Base-by-base conservation (phyloP, 2,329 filamentous ascomycete genomes). In the Madurella mycetomatis region DNA sequence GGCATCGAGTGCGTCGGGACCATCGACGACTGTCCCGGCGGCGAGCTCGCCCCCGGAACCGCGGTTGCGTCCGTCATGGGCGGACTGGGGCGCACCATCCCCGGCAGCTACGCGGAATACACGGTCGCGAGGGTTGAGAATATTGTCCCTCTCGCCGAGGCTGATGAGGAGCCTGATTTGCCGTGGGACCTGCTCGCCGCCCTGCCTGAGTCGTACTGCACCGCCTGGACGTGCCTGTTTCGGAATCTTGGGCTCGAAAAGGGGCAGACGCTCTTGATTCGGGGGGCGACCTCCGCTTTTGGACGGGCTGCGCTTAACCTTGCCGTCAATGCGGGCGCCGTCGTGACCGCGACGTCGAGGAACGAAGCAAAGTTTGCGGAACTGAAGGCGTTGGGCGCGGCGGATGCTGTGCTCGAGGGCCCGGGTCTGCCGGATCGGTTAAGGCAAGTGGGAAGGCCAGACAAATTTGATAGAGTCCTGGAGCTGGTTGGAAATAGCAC, bases 1-100 rank as follows among this genome's bases (percentile, higher is more conserved):
- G 72, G 72, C 17, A 62, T 73, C 25, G 72, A 74, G 57, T 76
- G 73, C 57, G 73, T 74, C 49, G 74, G 74, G n/a, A 65, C 64
- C 15, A 65, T 76, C 9, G 66, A 61, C 13, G 60, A 60, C 18
- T 73, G 69, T 55, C 72, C 70, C 1, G 64, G 62, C 9, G 65
- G 64, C 19, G 64, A 70, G 41, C 62, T 74, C 25, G 45, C 55
- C 1, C 30, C 63, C 11, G 73, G 72, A 15, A 64, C 54, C 17
- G 63, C 64, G 18, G 73, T 75, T 5, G 66, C 66, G 8, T 67
- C 63, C 15, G 56, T 74, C 12, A 76, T 76, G 74, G 73, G 74
- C 11, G 73, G 73, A 1, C 59, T 76, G 46, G 74, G 74, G 1
- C 62, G 73, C 5, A 73, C 53, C 16, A 62, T 64, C 11, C 65